Percentiles rank a stretch among this genome's conserved stretches.
These are phyloP conservation scores for Maudiozyma pseudohumilis DNA, from an alignment of 805 yeast genomes.

Conservation along the genomic window DNA sequence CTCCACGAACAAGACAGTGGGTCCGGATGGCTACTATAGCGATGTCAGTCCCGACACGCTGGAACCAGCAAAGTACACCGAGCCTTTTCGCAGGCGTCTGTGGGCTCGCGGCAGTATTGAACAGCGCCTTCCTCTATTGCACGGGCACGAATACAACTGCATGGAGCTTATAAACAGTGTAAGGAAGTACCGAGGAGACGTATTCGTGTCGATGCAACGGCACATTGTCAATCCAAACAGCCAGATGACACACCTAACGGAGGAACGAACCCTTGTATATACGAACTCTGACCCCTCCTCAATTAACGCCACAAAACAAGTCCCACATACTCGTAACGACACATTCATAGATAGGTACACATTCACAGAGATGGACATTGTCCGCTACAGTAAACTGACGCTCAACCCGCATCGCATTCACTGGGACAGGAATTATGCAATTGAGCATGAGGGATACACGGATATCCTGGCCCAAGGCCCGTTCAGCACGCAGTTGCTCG, in stretches of 20 bases:
- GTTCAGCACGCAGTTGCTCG: constrained; percentile 48
- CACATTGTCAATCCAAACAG: constrained; percentile 24
- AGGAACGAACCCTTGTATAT: constrained; percentile 53
- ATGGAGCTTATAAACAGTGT: constrained; percentile 41
- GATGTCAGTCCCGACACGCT: constrained; percentile 53
- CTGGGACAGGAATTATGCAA: constrained; percentile 50
- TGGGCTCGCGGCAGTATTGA: constrained; percentile 68
- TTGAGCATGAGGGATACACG: constrained; percentile 47
- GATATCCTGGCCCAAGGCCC: constrained; percentile 74
- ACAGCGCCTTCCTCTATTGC: constrained; percentile 30
- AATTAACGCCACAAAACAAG: background rate
- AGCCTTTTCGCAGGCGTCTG: constrained; percentile 47
- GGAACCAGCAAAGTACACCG: constrained; percentile 6
- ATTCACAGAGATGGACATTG: constrained; percentile 34
- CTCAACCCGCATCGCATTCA: constrained; percentile 83
- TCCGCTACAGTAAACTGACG: constrained; percentile 63
- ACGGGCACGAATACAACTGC: constrained; percentile 37
- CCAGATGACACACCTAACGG: constrained; percentile 33
- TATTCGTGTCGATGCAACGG: constrained; percentile 50
- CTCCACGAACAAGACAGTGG: constrained; percentile 41
- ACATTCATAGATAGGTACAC: constrained; percentile 10
- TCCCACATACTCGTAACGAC: background rate
- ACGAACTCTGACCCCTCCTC: constrained; percentile 32
- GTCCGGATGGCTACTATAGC: constrained; percentile 71
- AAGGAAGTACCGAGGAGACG: constrained; percentile 29